Conservation (phyloP, 805 yeast genomes). For the Nakazawaea wyomingensis region DNA sequence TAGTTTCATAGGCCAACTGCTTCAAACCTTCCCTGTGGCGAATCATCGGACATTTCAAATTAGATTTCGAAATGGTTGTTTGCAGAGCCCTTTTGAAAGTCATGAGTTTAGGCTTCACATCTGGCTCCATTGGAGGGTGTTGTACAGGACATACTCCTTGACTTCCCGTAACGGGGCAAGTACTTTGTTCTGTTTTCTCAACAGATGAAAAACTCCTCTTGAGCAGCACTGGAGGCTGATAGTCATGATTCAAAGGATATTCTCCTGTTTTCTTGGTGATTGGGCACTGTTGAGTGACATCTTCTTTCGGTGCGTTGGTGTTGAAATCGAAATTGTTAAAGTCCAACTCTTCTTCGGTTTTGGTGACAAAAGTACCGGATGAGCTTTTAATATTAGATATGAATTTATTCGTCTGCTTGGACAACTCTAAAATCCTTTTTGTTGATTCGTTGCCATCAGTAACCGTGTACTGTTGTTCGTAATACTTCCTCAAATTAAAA, state of each 20-base stretch:
- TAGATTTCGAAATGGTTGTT: background rate
- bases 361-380: background rate
- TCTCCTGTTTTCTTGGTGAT: conserved; percentile 2
- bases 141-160: conserved; percentile 6
- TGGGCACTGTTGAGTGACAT: background rate
- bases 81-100: conserved; percentile 6
- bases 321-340: conserved; percentile 26
- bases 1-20: conserved; percentile 8
- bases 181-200: background rate
- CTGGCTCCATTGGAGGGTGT: background rate
- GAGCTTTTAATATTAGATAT: conserved; percentile 10
- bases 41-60: conserved; percentile 12
- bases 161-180: conserved; percentile 11
- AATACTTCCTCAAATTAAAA: conserved; percentile 29
- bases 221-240: conserved; percentile 3
- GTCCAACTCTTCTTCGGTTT: conserved; percentile 16
- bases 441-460: conserved; percentile 25
- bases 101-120: background rate
- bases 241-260: conserved; percentile 6
- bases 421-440: conserved; percentile 23
- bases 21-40: conserved; percentile 8
- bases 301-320: background rate
- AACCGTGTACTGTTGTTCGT: conserved; percentile 29
- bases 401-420: conserved; percentile 12
- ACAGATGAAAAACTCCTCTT: conserved; percentile 3